Base-by-base conservation (phyloP, 169 alveolate species). In the Plasmodium coatneyi region DNA sequence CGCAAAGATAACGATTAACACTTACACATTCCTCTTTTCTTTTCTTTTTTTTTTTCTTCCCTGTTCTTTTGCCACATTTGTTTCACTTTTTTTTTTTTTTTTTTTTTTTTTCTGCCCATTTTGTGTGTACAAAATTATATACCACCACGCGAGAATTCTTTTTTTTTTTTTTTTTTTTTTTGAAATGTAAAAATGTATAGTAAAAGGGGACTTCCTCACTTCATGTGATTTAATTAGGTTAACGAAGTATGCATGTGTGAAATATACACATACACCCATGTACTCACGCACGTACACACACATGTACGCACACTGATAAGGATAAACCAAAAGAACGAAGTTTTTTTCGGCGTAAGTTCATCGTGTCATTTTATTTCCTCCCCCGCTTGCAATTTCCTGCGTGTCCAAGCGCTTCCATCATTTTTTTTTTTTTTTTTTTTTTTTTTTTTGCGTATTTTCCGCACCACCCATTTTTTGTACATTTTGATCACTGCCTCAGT, bases 51-150 rank as follows among this genome's bases (percentile, higher is more conserved):
- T 60, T 60, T 60, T 60, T 60, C 19, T 60, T 19, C 34, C 76
- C 76, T 19, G 16, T 60, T 60, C 4, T 22, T 60, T 60, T 60
- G 34, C 12, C 34, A 5, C 34, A 28, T n/a, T 80, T 39, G 14
- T 25, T 80, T 80, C 22, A 25, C 28, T 41, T 80, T 80, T 80
- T 80, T 80, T 19, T 70, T 80, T 41, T 79, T 36, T 30, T 41
- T 78, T 43, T 66, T 66, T 82, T 60, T 54, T 81, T 25, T 41
- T 83, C 54, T 54, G 54, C 36, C 92, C 56, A 83, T 83, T 83
- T 70, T 71, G 92, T 83, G 92, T 83, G 92, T 83, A 83, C 92
- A 83, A 83, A 19, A 82, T 32, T 60, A 82, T 71, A 83, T 82
- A 16, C 79, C 36, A 28, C 10, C 41, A 49, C 39, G 52, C 28